Base-by-base conservation (phyloP, 345 rosid species). In the Eucalyptus regnans region DNA sequence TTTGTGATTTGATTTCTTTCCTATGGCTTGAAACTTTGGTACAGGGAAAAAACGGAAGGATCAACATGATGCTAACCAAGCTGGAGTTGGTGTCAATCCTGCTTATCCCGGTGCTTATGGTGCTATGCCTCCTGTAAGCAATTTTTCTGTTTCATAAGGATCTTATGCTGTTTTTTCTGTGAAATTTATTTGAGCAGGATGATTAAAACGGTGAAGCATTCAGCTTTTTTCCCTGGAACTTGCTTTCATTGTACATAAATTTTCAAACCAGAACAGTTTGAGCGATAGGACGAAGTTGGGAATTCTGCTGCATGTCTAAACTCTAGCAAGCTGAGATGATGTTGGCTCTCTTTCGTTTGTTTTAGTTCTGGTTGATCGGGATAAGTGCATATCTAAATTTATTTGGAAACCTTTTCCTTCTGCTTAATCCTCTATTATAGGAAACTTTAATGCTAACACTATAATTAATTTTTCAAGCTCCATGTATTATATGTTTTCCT, bases 11-110 rank as follows among this genome's bases (percentile, higher is more conserved):
- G 52, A 23, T 44, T 83, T 88, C 81, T 83, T 52, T 41, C 43
- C 44, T 58, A 23, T 5, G 58, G 4, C 9, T 11, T 84, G 62
- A 83, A 81, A 22, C 76, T 16, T 84, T 1, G 23, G 22, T 90
- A 88, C 93, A 94, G 96, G 98, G 81, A 98, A 96, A 92, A 98
- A 96, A 91, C 94, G 91, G 91, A 98, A 94, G 91, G 99, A 98
- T 87, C 99, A 97, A 87, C 95, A 95, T 88, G 96, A 97, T 93
- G 93, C 96, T 89, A 90, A 94, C 90, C 98, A 93, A 89, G 91
- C 90, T 85, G 96, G 91, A 44, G 90, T 88, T 90, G 93, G 95
- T 80, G 85, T 91, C 90, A 95, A 94, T 90, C 93, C 99, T 87
- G 94, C 95, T 52, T 98, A 95, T 93, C 90, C 92, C 22, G 95